phyloP scores from a whole-genome alignment of 805 yeast genomes.

The Isabelozyma heimii region DNA sequence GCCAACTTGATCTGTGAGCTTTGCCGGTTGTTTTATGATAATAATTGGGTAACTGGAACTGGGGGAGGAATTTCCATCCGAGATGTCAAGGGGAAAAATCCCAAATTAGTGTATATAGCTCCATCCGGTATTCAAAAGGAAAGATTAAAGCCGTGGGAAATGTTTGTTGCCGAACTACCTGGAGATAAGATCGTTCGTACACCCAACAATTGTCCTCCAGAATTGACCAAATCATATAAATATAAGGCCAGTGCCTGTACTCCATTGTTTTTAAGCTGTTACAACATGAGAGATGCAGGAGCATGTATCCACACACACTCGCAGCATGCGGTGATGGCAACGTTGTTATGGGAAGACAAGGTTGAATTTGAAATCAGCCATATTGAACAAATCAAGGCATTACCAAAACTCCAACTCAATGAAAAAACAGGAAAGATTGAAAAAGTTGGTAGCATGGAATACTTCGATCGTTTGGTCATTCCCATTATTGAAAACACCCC shows the following conservation, averaged over 20 bases:
- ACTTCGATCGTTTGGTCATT: conserved; percentile 71
- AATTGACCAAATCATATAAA: conserved; percentile 35
- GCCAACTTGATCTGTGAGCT: conserved; percentile 82
- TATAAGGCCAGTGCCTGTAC: conserved; percentile 94
- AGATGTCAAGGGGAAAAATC: conserved; percentile 39
- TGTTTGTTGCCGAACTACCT: conserved; percentile 70
- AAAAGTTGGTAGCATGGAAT: conserved; percentile 66
- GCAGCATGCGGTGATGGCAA: conserved; percentile 78
- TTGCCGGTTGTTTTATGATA: conserved; percentile 71
- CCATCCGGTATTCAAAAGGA: conserved; percentile 98
- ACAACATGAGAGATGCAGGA: conserved; percentile 68
- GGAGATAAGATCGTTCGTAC: conserved; percentile 51
- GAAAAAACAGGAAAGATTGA: conserved; percentile 38
- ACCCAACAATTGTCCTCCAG: conserved; percentile 49
- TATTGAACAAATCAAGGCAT: conserved; percentile 90
- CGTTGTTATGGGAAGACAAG: conserved; percentile 60
- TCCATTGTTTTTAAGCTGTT: conserved; percentile 77
- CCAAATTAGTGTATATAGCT: conserved; percentile 65
- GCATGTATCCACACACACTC: conserved; percentile 97
- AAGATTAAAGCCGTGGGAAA: conserved; percentile 73
- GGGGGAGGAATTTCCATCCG: conserved; percentile 92
- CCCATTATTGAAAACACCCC: conserved; percentile 93
- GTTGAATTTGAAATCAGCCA: conserved; percentile 72
- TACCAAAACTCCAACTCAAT: conserved; percentile 52
- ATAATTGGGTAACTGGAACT: conserved; percentile 93